Evolutionary conservation across 2,329 filamentous ascomycete genomes (phyloP).

Genomic region (Tolypocladium amazonense): DNA sequence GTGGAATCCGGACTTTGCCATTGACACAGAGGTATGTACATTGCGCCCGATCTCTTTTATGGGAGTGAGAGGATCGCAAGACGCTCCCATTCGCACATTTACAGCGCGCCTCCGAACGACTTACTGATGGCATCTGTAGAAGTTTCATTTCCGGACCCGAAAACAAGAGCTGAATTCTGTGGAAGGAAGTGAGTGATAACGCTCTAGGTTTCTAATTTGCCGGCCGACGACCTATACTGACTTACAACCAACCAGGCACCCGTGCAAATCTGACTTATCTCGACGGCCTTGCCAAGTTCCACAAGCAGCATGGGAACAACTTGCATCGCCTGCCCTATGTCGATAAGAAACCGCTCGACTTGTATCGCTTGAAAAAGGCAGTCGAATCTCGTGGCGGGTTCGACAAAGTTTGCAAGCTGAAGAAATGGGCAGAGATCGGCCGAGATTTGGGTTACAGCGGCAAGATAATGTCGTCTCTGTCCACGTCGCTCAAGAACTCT

Average conservation of each 20-base stretch:
- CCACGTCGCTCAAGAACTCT: constrained; percentile 95
- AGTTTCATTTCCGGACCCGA: constrained; percentile 92
- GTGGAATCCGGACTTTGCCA: constrained; percentile 92
- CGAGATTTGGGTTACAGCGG: constrained; percentile 94
- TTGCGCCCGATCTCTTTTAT: constrained; percentile 7
- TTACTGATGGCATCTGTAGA: constrained; percentile 38
- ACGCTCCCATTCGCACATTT: background rate
- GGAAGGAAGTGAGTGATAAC: constrained; percentile 70
- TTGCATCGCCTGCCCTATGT: constrained; percentile 91
- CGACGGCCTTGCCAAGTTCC: constrained; percentile 89
- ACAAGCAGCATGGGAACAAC: constrained; percentile 92
- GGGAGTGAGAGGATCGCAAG: background rate
- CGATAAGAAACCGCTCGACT: constrained; percentile 90
- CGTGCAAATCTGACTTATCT: constrained; percentile 93
- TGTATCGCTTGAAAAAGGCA: constrained; percentile 93
- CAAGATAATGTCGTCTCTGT: constrained; percentile 98
- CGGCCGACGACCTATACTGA: background rate
- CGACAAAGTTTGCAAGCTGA: constrained; percentile 90
- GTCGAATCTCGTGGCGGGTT: constrained; percentile 93
- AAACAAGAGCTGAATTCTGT: constrained; percentile 96
- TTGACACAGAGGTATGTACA: constrained; percentile 75
- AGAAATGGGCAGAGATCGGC: constrained; percentile 99
- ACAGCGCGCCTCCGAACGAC: background rate
- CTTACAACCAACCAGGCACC: constrained; percentile 48
- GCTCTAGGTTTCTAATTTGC: background rate